Evolutionary conservation across 306 rosid species (phyloP).

Genomic region (Vachellia pachyceras): DNA sequence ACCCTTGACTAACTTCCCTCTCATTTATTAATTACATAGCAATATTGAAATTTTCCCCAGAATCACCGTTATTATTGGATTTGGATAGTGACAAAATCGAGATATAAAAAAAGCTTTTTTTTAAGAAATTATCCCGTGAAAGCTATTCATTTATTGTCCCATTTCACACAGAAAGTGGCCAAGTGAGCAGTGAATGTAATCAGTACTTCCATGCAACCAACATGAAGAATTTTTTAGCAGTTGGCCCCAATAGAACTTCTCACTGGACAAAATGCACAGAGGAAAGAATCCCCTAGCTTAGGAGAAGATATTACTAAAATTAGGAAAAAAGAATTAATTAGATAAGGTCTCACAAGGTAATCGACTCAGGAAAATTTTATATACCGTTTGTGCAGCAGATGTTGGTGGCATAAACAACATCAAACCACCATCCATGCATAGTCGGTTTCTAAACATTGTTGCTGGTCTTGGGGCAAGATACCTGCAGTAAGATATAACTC

Average conservation of each 20-base stretch:
- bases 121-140: background rate
- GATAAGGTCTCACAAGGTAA: conserved; percentile 24
- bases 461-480: conserved; percentile 96
- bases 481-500: conserved; percentile 49
- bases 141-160: background rate
- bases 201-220: background rate
- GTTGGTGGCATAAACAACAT: conserved; percentile 98
- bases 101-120: background rate
- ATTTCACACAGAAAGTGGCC: background rate
- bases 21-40: background rate
- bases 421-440: conserved; percentile 96
- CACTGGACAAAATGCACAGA: background rate
- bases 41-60: background rate
- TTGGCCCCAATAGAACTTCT: conserved; percentile 12
- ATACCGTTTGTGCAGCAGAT: conserved; percentile 80
- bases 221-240: background rate
- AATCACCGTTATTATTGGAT: background rate
- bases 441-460: conserved; percentile 78
- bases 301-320: background rate
- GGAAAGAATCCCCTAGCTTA: background rate
- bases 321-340: background rate
- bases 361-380: conserved; percentile 38
- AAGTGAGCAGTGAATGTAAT: background rate
- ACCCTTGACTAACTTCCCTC: background rate
- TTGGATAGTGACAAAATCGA: background rate